Evolutionary conservation across 1,284 basidiomycete species (phyloP).

Genomic region (Sporisorium iseilematis-ciliati): DNA sequence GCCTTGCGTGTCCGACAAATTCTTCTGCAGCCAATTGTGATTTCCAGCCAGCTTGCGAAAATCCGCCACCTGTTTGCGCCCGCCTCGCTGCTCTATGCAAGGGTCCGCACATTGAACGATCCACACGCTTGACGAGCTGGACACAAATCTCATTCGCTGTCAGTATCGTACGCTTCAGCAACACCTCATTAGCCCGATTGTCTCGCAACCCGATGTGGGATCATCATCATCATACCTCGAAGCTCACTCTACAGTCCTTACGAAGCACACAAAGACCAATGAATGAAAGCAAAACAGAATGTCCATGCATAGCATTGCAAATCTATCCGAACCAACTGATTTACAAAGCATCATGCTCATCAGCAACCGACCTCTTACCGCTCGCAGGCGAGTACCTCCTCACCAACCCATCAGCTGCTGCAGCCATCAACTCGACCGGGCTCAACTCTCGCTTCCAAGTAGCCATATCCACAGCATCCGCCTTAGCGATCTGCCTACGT

Average conservation of each 20-base stretch:
- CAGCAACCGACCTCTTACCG: slow-evolving; percentile 11
- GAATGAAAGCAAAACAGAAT: slow-evolving; percentile 8
- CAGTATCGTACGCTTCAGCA: background rate
- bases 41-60: background rate
- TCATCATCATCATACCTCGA: background rate
- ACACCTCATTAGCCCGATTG: no score
- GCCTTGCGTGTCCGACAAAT: background rate
- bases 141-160: background rate
- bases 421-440: slow-evolving; percentile 30
- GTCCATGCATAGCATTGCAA: slow-evolving; percentile 40
- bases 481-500: slow-evolving; percentile 23
- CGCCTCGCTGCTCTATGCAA: slow-evolving; percentile 13
- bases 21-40: slow-evolving; percentile 5
- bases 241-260: background rate
- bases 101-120: slow-evolving; percentile 20
- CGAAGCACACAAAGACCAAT: background rate
- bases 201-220: no score
- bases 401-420: slow-evolving; percentile 30
- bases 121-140: background rate
- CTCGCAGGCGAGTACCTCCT: slow-evolving; percentile 19
- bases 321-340: background rate
- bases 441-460: slow-evolving; percentile 25
- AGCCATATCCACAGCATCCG: slow-evolving; percentile 17
- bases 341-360: slow-evolving; percentile 39
- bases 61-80: background rate